phyloP scores from a whole-genome alignment of 495 filamentous ascomycete species.

The Penicillium diatomitis region DNA sequence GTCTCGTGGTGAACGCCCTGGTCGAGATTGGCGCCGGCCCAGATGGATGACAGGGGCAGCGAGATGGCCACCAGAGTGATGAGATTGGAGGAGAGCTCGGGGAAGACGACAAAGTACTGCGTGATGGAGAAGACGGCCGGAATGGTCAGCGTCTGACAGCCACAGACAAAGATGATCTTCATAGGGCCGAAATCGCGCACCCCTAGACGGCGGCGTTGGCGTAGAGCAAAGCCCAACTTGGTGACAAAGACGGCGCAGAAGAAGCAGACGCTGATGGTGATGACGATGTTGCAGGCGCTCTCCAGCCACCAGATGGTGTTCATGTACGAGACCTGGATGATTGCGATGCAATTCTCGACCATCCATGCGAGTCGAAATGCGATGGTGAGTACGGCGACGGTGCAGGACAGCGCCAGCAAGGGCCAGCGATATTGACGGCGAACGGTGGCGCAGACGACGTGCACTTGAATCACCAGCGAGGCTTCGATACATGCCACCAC shows the following conservation, averaged over 20 bases:
- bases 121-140: slow-evolving; percentile 71
- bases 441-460: slow-evolving; percentile 48
- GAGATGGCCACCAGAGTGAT: slow-evolving; percentile 62
- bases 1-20: slow-evolving; percentile 3
- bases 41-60: slow-evolving; percentile 73
- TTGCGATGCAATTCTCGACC: slow-evolving; percentile 45
- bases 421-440: slow-evolving; percentile 28
- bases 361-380: slow-evolving; percentile 50
- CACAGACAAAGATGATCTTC: slow-evolving; percentile 65
- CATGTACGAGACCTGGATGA: slow-evolving; percentile 25
- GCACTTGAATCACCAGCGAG: slow-evolving; percentile 67
- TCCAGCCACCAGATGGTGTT: slow-evolving; percentile 36
- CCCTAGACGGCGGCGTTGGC: slow-evolving; percentile 46
- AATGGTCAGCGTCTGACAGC: slow-evolving; percentile 67
- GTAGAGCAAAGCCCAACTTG: slow-evolving; percentile 58
- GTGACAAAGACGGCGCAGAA: slow-evolving; percentile 65
- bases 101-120: slow-evolving; percentile 46
- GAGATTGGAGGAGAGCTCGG: slow-evolving; percentile 50
- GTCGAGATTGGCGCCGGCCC: slow-evolving; percentile 47
- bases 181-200: slow-evolving; percentile 55
- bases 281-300: slow-evolving; percentile 42
- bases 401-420: slow-evolving; percentile 40
- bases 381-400: slow-evolving; percentile 47
- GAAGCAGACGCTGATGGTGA: slow-evolving; percentile 60
- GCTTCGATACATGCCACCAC: slow-evolving; percentile 51